Evolutionary conservation across 441 rosid genomes (phyloP).

Genomic region (Brassica hybrid): DNA sequence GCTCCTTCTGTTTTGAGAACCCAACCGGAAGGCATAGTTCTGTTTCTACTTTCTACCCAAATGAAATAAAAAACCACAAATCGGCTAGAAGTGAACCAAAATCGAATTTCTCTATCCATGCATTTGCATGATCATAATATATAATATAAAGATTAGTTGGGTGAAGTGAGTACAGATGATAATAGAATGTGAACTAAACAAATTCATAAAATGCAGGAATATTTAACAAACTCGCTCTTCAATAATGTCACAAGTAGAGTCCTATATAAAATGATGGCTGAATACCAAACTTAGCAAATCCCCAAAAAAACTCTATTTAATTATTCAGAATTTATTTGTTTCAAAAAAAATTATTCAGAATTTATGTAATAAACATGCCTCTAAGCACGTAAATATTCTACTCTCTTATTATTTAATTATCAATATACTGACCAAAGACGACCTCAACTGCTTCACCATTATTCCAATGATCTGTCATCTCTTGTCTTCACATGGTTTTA

Average conservation of each 20-base stretch:
- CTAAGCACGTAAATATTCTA: conserved; percentile 24
- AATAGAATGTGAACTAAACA: neutral
- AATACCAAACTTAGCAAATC: conserved; percentile 33
- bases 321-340: neutral
- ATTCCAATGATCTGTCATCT: conserved; percentile 34
- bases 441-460: conserved; percentile 39
- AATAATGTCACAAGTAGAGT: conserved; percentile 37
- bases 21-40: conserved; percentile 13
- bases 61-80: neutral
- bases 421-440: conserved; percentile 27
- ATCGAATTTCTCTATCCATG: conserved; percentile 9
- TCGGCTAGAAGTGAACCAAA: conserved; percentile 15
- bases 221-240: conserved; percentile 13
- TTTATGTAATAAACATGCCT: conserved; percentile 26
- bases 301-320: neutral
- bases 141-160: neutral
- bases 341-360: neutral
- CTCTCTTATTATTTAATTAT: conserved; percentile 24
- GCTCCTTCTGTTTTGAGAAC: neutral
- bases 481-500: conserved; percentile 32
- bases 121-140: conserved; percentile 28
- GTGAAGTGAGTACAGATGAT: conserved; percentile 13
- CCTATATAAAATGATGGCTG: conserved; percentile 27
- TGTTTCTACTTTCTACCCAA: conserved; percentile 6
- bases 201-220: neutral